Evolutionary conservation across 352 stramenopile genomes (phyloP).

Genomic region (Phytophthora ohioensis): DNA sequence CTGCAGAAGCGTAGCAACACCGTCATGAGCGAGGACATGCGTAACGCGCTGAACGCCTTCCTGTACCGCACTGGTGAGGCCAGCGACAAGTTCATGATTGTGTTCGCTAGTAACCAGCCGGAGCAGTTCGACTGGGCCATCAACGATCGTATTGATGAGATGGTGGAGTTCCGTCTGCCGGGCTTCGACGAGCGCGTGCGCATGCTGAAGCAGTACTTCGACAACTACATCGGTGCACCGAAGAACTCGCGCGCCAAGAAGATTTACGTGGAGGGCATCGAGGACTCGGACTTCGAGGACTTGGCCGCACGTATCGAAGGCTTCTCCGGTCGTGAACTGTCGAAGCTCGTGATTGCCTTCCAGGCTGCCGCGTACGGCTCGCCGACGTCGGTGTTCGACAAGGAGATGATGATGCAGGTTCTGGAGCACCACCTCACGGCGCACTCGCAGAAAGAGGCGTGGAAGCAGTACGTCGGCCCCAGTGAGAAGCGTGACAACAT

Average conservation of each 20-base stretch:
- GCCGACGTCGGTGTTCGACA: slow-evolving; percentile 93
- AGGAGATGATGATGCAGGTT: slow-evolving; percentile 94
- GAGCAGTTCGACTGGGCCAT: slow-evolving; percentile 99
- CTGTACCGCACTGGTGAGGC: slow-evolving; percentile 98
- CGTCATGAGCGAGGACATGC: slow-evolving; percentile 97
- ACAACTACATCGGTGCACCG: slow-evolving; percentile 96
- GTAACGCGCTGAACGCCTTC: slow-evolving; percentile 99
- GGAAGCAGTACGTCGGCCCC: slow-evolving; percentile 86
- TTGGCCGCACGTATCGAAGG: slow-evolving; percentile 95
- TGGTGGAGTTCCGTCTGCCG: slow-evolving; percentile 97
- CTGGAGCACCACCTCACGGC: slow-evolving; percentile 94
- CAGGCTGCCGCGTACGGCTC: slow-evolving; percentile 98
- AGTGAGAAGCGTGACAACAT: slow-evolving; percentile 59
- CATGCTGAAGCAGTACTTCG: slow-evolving; percentile 99
- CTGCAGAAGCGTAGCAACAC: slow-evolving; percentile 96
- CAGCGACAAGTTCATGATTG: slow-evolving; percentile 99
- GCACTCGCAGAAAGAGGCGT: slow-evolving; percentile 94
- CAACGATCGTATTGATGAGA: slow-evolving; percentile 99
- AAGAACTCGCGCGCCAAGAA: slow-evolving; percentile 89
- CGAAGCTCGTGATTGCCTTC: slow-evolving; percentile 99
- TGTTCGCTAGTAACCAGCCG: slow-evolving; percentile 99
- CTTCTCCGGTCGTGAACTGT: slow-evolving; percentile 99
- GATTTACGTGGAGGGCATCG: slow-evolving; percentile 93
- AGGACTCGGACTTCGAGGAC: slow-evolving; percentile 92
- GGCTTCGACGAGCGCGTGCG: slow-evolving; percentile 94